Conservation (phyloP, 1,139 yeast species). For the Ashbya aceris region DNA sequence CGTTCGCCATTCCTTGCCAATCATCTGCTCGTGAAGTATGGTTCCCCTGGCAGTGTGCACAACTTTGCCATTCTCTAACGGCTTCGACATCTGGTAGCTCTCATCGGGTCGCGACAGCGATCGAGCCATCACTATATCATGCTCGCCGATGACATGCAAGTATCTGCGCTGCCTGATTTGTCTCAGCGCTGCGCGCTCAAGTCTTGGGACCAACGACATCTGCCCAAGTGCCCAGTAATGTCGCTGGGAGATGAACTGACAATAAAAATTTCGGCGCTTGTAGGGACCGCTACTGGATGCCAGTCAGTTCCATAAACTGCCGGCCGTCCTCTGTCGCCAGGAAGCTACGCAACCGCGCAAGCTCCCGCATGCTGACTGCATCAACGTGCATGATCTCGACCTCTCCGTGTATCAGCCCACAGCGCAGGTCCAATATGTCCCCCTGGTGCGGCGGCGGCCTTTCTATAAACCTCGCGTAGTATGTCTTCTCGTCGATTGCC, state of each 20-base stretch:
- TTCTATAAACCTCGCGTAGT: constrained; percentile 3
- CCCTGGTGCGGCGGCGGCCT: constrained; percentile 6
- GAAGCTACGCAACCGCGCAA: constrained; percentile 6
- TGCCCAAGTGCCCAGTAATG: too few species aligned
- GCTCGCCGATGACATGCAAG: neutral
- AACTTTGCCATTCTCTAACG: constrained; percentile 14
- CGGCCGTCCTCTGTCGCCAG: constrained; percentile 4
- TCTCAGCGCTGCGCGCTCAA: too few species aligned
- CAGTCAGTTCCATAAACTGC: neutral
- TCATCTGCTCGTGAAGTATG: constrained; percentile 31
- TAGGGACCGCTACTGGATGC: neutral
- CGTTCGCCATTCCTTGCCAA: constrained; percentile 27
- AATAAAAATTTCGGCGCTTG: too few species aligned
- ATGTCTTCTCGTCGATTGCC: constrained; percentile 5
- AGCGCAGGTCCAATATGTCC: constrained; percentile 9
- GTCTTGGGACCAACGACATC: too few species aligned
- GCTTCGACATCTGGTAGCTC: constrained; percentile 20
- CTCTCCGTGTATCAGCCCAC: constrained; percentile 4
- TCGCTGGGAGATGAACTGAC: too few species aligned
- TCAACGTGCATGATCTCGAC: constrained; percentile 9
- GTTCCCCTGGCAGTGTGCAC: constrained; percentile 23
- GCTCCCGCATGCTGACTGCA: constrained; percentile 5
- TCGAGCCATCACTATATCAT: neutral
- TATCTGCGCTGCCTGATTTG: neutral
- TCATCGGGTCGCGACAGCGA: constrained; percentile 13